Conservation (phyloP, 495 filamentous ascomycete species). For the Penicillium canariense region DNA sequence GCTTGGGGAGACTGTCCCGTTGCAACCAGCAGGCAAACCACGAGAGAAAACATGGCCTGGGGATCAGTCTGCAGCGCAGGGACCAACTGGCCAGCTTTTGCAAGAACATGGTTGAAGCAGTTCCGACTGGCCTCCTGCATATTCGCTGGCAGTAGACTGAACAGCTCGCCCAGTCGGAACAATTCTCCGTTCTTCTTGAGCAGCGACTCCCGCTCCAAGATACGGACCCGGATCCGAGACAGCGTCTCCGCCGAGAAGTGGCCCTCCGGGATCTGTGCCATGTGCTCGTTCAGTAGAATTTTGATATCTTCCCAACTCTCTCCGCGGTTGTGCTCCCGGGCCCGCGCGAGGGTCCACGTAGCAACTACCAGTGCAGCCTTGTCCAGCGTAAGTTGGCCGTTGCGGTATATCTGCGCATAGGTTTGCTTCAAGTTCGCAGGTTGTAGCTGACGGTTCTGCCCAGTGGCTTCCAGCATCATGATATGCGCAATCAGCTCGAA, state of each 20-base stretch:
- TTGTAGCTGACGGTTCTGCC: conserved; percentile 17
- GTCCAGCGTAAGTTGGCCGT: conserved; percentile 41
- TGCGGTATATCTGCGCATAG: conserved; percentile 43
- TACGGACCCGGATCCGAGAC: conserved; percentile 33
- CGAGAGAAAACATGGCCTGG: conserved; percentile 21
- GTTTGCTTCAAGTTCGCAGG: conserved; percentile 42
- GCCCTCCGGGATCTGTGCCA: conserved; percentile 31
- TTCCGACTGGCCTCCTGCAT: conserved; percentile 26
- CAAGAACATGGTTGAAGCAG: conserved; percentile 28
- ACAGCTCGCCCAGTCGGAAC: conserved; percentile 34
- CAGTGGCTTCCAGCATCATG: conserved; percentile 31
- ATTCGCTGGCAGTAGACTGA: conserved; percentile 30
- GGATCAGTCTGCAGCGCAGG: conserved; percentile 20
- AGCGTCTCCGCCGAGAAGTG: conserved; percentile 32
- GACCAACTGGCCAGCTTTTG: conserved; percentile 17
- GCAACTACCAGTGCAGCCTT: conserved; percentile 42
- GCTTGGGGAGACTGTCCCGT: conserved; percentile 19
- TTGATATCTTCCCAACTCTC: conserved; percentile 38
- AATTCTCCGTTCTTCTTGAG: conserved; percentile 39
- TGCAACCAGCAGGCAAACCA: conserved; percentile 20
- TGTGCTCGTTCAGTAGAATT: conserved; percentile 28
- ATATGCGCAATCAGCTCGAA: conserved; percentile 46
- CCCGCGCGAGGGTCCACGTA: conserved; percentile 38
- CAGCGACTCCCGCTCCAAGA: conserved; percentile 39
- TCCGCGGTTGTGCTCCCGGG: conserved; percentile 27